Percentiles rank a stretch among this genome's conserved stretches.
Evolutionary conservation across 2,329 filamentous ascomycete species (phyloP).

Genomic region (Lachnellula occidentalis): DNA sequence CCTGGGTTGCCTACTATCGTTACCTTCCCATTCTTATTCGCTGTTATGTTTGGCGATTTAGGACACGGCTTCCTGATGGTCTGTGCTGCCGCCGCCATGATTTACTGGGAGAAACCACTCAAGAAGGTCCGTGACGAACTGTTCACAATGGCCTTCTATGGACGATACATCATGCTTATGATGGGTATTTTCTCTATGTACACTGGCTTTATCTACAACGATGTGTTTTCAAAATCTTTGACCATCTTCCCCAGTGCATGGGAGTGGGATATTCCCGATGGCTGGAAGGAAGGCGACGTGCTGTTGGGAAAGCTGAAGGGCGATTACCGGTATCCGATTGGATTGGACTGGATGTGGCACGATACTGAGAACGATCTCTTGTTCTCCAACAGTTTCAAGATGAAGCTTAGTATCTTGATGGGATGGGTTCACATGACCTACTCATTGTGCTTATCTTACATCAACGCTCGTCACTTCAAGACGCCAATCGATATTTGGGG

Average conservation of each 20-base stretch:
- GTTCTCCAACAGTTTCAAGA: slow-evolving; percentile 98
- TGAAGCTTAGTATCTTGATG: slow-evolving; percentile 98
- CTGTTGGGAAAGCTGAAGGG: slow-evolving; percentile 62
- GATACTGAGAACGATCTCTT: slow-evolving; percentile 90
- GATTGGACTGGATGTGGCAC: slow-evolving; percentile 95
- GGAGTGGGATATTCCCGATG: slow-evolving; percentile 59
- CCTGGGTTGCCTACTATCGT: slow-evolving; percentile 91
- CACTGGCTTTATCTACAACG: slow-evolving; percentile 96
- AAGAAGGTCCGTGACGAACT: slow-evolving; percentile 92
- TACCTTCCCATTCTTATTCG: slow-evolving; percentile 98
- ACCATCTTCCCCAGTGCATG: slow-evolving; percentile 86
- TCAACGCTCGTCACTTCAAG: slow-evolving; percentile 95
- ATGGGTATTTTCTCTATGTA: slow-evolving; percentile 98
- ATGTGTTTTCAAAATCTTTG: slow-evolving; percentile 90
- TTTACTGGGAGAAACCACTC: slow-evolving; percentile 89
- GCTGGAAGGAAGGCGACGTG: slow-evolving; percentile 59
- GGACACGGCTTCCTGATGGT: slow-evolving; percentile 92
- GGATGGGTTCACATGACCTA: slow-evolving; percentile 99
- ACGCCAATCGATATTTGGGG: slow-evolving; percentile 93
- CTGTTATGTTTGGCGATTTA: slow-evolving; percentile 99
- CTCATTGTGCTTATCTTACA: slow-evolving; percentile 84
- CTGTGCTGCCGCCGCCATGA: slow-evolving; percentile 79
- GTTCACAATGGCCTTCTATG: slow-evolving; percentile 98
- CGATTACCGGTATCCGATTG: slow-evolving; percentile 87
- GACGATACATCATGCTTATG: slow-evolving; percentile 95